These are phyloP conservation scores for Handroanthus guayacan DNA, from an alignment of 257 asterid genomes.

Conservation along the genomic window DNA sequence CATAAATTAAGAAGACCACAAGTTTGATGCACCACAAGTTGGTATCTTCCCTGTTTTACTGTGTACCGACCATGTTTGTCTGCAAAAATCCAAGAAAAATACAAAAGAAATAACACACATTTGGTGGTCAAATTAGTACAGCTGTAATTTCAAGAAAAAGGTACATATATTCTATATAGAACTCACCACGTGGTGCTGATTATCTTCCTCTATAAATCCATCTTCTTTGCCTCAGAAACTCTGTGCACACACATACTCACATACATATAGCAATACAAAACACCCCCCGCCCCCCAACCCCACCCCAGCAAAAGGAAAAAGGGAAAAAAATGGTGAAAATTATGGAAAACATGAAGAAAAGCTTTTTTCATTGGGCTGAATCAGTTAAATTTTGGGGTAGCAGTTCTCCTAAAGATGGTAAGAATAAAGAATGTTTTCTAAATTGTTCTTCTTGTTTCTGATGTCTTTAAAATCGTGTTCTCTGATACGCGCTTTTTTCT, in stretches of 20 bases:
- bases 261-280: background rate
- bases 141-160: background rate
- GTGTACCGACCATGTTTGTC: no score
- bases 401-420: slow-evolving; percentile 21
- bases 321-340: slow-evolving; percentile 28
- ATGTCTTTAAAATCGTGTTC: background rate
- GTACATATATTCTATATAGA: background rate
- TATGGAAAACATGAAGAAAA: slow-evolving; percentile 31
- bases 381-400: slow-evolving; percentile 34
- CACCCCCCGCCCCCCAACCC: no score
- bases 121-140: background rate
- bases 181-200: background rate
- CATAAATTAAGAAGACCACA: no score
- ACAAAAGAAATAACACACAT: background rate
- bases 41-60: no score
- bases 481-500: background rate
- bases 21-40: no score
- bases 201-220: background rate
- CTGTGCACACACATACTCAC: background rate
- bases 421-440: background rate
- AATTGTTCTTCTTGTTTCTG: background rate
- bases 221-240: background rate
- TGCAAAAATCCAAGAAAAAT: background rate
- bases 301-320: no score
- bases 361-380: slow-evolving; percentile 26